Base-by-base conservation (phyloP, 805 yeast species). In the Sungouiozyma ichnusensis region DNA sequence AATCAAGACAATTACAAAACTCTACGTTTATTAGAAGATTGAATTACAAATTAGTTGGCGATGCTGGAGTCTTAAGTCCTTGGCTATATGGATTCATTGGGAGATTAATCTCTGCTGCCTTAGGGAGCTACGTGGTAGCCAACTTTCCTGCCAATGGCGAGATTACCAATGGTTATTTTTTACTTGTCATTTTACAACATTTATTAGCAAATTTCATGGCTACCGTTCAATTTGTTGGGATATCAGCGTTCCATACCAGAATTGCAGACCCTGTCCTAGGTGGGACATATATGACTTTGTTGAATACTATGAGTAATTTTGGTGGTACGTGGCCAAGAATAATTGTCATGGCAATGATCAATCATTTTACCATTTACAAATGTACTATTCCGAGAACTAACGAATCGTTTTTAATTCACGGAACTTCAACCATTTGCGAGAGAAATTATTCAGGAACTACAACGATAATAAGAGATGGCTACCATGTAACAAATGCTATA, bases 251-350 rank as follows among this genome's bases (percentile, higher is more conserved):
- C 70, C 97, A 90, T 64, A 90, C 97, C 2, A 79, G 81, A 52
- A 84, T 92, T 42, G 95, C 98, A 2, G 98, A 92, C 58, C 97
- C 98, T 0, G 64, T 79, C 16, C 85, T 92, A 53, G 98, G 98
- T 15, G 98, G 98, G 1, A 92, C 98, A 0, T 92, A 92, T 61
- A 90, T 92, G 97, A 92, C 98, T 0, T 80, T 95, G 0, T 68
- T 92, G 44, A 92, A 92, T 62, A 92, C 98, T 0, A 68, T 92
- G 38, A 78, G 94, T 35, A 92, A 92, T 59, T 71, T 90, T 44
- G 98, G 98, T 18, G 98, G 98, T 9, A 92, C 94, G 36, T 92
- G 98, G 98, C 98, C 98, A 2, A 72, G 86, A 42, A 66, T 85
- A n/a, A 67, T 92, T 27, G 79, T 90, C 1, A 72, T 87, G 50